These are phyloP conservation scores for Cylindricascospora bacillispora DNA, from an alignment of 1,139 yeast genomes.

Conservation along the genomic window DNA sequence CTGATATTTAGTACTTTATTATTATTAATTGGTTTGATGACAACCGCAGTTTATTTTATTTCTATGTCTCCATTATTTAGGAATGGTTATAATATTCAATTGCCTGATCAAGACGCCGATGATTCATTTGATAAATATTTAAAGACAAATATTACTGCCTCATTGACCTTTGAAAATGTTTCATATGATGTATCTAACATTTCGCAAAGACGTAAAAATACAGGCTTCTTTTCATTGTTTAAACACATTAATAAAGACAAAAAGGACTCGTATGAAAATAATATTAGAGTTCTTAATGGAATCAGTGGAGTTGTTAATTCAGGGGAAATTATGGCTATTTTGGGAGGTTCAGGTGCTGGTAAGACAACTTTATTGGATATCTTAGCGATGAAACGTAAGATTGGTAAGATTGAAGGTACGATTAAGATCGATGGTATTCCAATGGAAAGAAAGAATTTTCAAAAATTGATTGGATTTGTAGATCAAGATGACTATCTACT, in stretches of 20 bases:
- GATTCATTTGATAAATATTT: slow-evolving; percentile 35
- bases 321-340: slow-evolving; percentile 82
- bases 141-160: slow-evolving; percentile 54
- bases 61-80: slow-evolving; percentile 53
- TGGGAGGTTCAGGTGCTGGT: slow-evolving; percentile 99
- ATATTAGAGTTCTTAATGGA: slow-evolving; percentile 37
- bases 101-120: slow-evolving; percentile 25
- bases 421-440: slow-evolving; percentile 61
- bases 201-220: background rate
- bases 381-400: slow-evolving; percentile 74
- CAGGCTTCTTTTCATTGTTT: no score
- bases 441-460: slow-evolving; percentile 34
- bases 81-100: slow-evolving; percentile 17
- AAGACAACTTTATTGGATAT: slow-evolving; percentile 88
- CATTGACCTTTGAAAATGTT: slow-evolving; percentile 62
- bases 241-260: no score
- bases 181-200: slow-evolving; percentile 37
- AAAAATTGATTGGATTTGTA: slow-evolving; percentile 81
- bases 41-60: slow-evolving; percentile 38
- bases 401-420: slow-evolving; percentile 53
- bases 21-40: slow-evolving; percentile 19
- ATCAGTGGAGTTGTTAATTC: slow-evolving; percentile 72
- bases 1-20: slow-evolving; percentile 29
- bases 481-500: slow-evolving; percentile 89
- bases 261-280: slow-evolving; percentile 17